Evolutionary conservation across 177 flowering plant genomes (phyloP).

Genomic region (Vitis hybrid): DNA sequence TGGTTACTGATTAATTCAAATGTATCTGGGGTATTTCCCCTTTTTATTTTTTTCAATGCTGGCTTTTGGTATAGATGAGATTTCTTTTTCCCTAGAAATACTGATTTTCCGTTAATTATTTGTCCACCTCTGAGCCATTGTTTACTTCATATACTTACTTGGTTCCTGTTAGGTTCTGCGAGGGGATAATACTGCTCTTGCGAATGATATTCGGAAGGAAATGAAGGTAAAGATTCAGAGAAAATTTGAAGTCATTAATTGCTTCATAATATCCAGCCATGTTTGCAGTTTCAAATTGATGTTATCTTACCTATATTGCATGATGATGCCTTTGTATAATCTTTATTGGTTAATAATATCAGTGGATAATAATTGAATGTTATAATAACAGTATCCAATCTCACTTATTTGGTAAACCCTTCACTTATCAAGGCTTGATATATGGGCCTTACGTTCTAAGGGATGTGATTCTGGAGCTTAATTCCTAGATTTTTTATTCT

Average conservation of each 20-base stretch:
- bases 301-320: not conserved
- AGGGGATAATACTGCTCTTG: slow-evolving; percentile 91
- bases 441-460: no score
- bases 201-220: slow-evolving; percentile 96
- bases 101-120: not conserved
- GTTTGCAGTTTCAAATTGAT: not conserved
- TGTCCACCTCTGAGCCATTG: not conserved
- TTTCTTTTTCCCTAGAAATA: no score
- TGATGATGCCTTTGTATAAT: not conserved
- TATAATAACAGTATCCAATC: not conserved
- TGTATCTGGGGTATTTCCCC: not conserved
- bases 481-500: no score
- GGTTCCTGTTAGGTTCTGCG: slow-evolving; percentile 64
- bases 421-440: no score
- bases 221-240: slow-evolving; percentile 73
- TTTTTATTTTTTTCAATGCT: not conserved
- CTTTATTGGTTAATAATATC: not conserved
- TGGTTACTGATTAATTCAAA: not conserved
- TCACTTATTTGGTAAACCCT: not conserved
- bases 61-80: not conserved
- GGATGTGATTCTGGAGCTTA: no score
- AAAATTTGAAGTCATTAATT: not conserved
- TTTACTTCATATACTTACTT: slow-evolving; percentile 1
- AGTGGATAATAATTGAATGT: no score
- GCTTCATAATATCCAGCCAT: not conserved